Evolutionary conservation across 768 basidiomycete genomes (phyloP).

Genomic region (Suillus spraguei): DNA sequence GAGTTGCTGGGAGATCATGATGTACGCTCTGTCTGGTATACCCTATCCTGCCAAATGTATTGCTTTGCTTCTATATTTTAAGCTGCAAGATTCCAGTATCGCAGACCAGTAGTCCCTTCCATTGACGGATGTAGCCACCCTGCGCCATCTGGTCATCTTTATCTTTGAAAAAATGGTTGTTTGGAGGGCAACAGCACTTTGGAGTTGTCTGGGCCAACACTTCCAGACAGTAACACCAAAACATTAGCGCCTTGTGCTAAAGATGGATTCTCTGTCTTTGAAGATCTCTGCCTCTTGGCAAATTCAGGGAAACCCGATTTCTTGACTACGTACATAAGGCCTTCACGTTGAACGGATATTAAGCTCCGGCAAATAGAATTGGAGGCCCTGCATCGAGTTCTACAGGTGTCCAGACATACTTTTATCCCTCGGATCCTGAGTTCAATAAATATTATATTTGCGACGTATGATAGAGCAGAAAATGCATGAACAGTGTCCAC

Average conservation of each 20-base stretch:
- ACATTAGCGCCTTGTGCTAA: slow-evolving; percentile 71
- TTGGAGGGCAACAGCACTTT: slow-evolving; percentile 30
- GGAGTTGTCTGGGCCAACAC: slow-evolving; percentile 40
- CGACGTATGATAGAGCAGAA: neutral
- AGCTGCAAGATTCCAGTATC: slow-evolving; percentile 91
- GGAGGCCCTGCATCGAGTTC: no score
- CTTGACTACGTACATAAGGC: slow-evolving; percentile 84
- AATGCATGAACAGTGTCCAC: neutral
- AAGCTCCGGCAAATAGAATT: no score
- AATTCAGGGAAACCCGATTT: slow-evolving; percentile 81
- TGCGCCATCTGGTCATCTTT: slow-evolving; percentile 96
- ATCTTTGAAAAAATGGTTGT: slow-evolving; percentile 89
- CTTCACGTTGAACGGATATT: slow-evolving; percentile 75
- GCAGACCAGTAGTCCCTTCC: slow-evolving; percentile 95
- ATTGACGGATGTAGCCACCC: slow-evolving; percentile 87
- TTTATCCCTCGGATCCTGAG: neutral
- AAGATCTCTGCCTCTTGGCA: slow-evolving; percentile 89
- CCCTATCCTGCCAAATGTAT: slow-evolving; percentile 56
- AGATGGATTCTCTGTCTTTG: slow-evolving; percentile 87
- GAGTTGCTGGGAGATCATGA: slow-evolving; percentile 77
- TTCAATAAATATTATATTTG: neutral
- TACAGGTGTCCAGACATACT: no score
- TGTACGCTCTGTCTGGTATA: slow-evolving; percentile 46
- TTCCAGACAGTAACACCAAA: slow-evolving; percentile 71
- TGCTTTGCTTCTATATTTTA: slow-evolving; percentile 93